These are phyloP conservation scores for Daedaleopsis nitida DNA, from an alignment of 768 basidiomycete species.

Conservation along the genomic window DNA sequence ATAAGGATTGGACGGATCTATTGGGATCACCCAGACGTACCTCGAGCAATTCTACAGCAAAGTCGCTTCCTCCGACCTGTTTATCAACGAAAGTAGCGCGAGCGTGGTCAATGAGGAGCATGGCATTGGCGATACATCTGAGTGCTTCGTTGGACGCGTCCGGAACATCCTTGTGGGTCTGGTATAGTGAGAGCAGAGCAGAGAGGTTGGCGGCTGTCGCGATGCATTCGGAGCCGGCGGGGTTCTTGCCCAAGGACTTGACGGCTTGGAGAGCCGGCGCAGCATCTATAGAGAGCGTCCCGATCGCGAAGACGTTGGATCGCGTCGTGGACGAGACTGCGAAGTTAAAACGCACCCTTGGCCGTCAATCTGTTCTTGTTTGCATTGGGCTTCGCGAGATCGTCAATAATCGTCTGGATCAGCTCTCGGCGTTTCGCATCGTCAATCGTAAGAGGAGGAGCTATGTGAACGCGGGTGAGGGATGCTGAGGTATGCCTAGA, in stretches of 20 bases:
- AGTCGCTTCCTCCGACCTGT: slow-evolving; percentile 65
- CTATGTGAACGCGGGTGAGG: slow-evolving; percentile 31
- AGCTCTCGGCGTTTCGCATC: slow-evolving; percentile 52
- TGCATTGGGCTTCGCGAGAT: slow-evolving; percentile 27
- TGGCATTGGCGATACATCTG: slow-evolving; percentile 76
- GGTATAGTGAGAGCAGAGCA: slow-evolving; percentile 52
- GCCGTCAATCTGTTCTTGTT: slow-evolving; percentile 51
- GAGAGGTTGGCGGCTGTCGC: slow-evolving; percentile 57
- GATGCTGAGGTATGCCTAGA: slow-evolving; percentile 1
- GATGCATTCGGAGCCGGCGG: slow-evolving; percentile 65
- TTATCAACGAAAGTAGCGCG: slow-evolving; percentile 57
- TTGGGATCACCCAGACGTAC: slow-evolving; percentile 36
- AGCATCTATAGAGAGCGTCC: slow-evolving; percentile 50
- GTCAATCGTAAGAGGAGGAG: slow-evolving; percentile 51
- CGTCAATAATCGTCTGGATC: slow-evolving; percentile 40
- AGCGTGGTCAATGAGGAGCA: slow-evolving; percentile 67
- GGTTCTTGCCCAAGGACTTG: slow-evolving; percentile 75
- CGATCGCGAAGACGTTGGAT: slow-evolving; percentile 4
- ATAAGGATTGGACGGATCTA: background rate
- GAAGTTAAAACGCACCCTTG: slow-evolving; percentile 49
- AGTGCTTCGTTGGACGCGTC: slow-evolving; percentile 72
- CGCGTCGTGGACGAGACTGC: slow-evolving; percentile 8
- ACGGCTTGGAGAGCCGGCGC: slow-evolving; percentile 67
- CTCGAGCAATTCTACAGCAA: slow-evolving; percentile 58
- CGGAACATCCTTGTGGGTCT: slow-evolving; percentile 54